Percentiles rank a stretch among this genome's conserved stretches.
phyloP scores from a whole-genome alignment of 768 basidiomycete species.

The Steccherinum ochraceum region DNA sequence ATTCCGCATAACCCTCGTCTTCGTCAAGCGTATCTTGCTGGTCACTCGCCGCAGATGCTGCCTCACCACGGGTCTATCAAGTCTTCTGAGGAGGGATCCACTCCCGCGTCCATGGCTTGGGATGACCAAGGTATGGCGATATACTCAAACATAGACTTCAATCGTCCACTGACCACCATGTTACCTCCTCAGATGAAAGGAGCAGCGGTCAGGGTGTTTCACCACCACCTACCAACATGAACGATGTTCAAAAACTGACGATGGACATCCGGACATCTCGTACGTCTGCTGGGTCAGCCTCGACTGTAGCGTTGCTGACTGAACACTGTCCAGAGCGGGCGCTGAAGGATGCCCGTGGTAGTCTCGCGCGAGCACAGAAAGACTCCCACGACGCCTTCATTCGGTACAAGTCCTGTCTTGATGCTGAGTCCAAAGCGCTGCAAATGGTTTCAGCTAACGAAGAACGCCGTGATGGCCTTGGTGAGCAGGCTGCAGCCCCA shows the following conservation, averaged over 20 bases:
- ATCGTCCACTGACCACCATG: not conserved
- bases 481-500: conserved; percentile 21
- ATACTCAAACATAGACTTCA: too few species aligned
- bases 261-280: conserved; percentile 4
- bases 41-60: conserved; percentile 12
- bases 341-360: conserved; percentile 53
- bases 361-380: conserved; percentile 58
- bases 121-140: conserved; percentile 21
- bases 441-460: conserved; percentile 59
- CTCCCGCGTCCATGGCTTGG: conserved; percentile 17
- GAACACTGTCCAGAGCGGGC: conserved; percentile 42
- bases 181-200: conserved; percentile 4
- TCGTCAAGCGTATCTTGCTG: conserved; percentile 36
- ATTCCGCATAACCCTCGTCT: conserved; percentile 78
- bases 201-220: conserved; percentile 3
- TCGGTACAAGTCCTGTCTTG: conserved; percentile 62
- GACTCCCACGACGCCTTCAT: conserved; percentile 69
- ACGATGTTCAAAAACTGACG: not conserved
- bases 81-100: conserved; percentile 14
- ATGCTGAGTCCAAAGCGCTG: conserved; percentile 60
- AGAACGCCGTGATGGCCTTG: conserved; percentile 60
- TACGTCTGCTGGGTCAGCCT: not conserved
- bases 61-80: conserved; percentile 12
- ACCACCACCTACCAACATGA: not conserved
- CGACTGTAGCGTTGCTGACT: too few species aligned